phyloP scores from a whole-genome alignment of 345 rosid genomes.

The Boechera divaricarpa region DNA sequence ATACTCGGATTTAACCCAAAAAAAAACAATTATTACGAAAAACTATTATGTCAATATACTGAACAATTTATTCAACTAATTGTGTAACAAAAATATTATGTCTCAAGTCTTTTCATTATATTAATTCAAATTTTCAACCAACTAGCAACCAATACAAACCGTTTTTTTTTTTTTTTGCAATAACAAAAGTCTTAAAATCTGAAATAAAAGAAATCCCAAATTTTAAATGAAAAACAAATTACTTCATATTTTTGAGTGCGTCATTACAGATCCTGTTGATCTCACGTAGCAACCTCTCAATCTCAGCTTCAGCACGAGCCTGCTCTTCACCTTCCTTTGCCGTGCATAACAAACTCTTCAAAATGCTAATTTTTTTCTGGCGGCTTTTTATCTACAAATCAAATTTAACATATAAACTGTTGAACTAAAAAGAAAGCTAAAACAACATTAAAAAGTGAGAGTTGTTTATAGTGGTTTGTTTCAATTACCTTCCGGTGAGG shows the following conservation, averaged over 20 bases:
- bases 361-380: background rate
- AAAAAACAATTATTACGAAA: no score
- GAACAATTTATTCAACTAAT: background rate
- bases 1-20: no score
- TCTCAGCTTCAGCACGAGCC: background rate
- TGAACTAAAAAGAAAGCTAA: background rate
- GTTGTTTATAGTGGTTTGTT: background rate
- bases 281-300: background rate
- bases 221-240: background rate
- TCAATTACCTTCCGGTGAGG: constrained; percentile 22
- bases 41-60: background rate
- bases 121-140: background rate
- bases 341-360: background rate
- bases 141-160: background rate
- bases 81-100: background rate
- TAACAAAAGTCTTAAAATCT: background rate
- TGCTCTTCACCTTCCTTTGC: background rate
- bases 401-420: background rate
- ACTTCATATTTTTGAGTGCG: background rate
- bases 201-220: background rate
- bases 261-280: background rate
- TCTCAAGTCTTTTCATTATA: background rate
- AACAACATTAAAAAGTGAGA: background rate
- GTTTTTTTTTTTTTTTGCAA: no score
- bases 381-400: constrained; percentile 12